These are phyloP conservation scores for Aspergillus campestris DNA, from an alignment of 495 filamentous ascomycete genomes.

Conservation along the genomic window DNA sequence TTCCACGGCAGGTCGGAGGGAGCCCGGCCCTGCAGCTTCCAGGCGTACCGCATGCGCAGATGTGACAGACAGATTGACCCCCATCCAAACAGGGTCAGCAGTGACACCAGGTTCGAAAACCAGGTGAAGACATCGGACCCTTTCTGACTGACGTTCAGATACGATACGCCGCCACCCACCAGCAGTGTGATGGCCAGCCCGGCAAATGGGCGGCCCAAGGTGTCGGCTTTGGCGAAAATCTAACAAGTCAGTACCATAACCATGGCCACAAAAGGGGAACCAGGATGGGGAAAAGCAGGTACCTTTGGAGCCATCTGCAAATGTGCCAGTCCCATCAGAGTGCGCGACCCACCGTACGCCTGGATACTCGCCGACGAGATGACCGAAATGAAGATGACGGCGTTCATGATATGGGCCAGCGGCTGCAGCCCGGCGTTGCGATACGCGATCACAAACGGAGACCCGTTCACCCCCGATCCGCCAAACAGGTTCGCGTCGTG, in stretches of 20 bases:
- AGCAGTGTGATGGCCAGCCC: constrained; percentile 34
- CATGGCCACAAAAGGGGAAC: too few species aligned
- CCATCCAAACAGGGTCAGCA: constrained; percentile 50
- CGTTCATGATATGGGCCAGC: constrained; percentile 37
- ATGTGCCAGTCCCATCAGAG: constrained; percentile 46
- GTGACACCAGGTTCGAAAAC: constrained; percentile 47
- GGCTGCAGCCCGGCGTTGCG: constrained; percentile 32
- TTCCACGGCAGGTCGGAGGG: constrained; percentile 62
- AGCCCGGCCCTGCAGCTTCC: constrained; percentile 51
- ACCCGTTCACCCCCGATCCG: constrained; percentile 32
- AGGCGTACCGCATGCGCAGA: constrained; percentile 53
- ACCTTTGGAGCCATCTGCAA: constrained; percentile 45
- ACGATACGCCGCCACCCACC: constrained; percentile 38
- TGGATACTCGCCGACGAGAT: constrained; percentile 47
- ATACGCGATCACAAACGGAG: constrained; percentile 54
- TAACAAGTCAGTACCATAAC: constrained; percentile 4
- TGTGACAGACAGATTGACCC: constrained; percentile 48
- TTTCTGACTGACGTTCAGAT: constrained; percentile 41
- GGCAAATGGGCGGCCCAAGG: constrained; percentile 39
- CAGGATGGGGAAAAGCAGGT: constrained; percentile 5
- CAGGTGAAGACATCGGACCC: constrained; percentile 48
- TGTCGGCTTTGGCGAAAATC: constrained; percentile 42
- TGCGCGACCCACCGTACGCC: constrained; percentile 50
- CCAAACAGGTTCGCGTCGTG: constrained; percentile 33
- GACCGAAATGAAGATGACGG: constrained; percentile 35